phyloP scores from a whole-genome alignment of 768 basidiomycete genomes.

The Amanita muscaria region DNA sequence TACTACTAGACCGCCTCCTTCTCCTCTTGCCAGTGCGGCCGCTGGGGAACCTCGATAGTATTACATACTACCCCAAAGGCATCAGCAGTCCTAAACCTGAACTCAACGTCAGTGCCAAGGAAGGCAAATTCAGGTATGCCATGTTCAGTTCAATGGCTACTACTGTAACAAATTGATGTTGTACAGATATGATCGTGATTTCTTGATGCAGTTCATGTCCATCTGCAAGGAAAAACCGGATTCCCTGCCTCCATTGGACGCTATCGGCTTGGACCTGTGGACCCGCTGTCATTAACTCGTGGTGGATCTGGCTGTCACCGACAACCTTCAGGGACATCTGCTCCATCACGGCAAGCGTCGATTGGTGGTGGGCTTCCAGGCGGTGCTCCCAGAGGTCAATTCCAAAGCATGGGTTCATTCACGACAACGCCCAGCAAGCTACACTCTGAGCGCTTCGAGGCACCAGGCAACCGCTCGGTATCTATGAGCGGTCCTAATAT shows the following conservation, averaged over 20 bases:
- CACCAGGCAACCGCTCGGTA: conserved; percentile 38
- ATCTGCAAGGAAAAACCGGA: conserved; percentile 95
- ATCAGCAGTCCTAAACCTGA: conserved; percentile 76
- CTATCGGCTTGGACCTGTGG: conserved; percentile 78
- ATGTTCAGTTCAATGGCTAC: background rate
- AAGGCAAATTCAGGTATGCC: conserved; percentile 80
- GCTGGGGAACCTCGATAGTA: conserved; percentile 71
- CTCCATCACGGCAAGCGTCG: conserved; percentile 38
- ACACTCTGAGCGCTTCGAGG: conserved; percentile 47
- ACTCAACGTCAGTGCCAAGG: conserved; percentile 74
- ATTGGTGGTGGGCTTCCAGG: conserved; percentile 33
- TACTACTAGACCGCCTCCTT: conserved; percentile 49
- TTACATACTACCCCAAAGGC: conserved; percentile 79
- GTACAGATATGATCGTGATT: conserved; percentile 88
- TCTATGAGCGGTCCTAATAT: conserved; percentile 46
- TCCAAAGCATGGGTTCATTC: conserved; percentile 63
- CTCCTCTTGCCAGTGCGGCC: conserved; percentile 74
- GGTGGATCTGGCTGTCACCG: conserved; percentile 59
- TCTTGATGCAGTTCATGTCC: conserved; percentile 93
- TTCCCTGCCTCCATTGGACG: conserved; percentile 78
- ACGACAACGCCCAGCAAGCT: conserved; percentile 48
- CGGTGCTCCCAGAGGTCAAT: conserved; percentile 26
- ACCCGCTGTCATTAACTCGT: conserved; percentile 49
- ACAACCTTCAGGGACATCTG: conserved; percentile 33
- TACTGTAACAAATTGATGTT: background rate